Evolutionary conservation across 2,329 filamentous ascomycete genomes (phyloP), one percentile per base, ranked within the genome.

Genomic region (Juglanconis juglandina): DNA sequence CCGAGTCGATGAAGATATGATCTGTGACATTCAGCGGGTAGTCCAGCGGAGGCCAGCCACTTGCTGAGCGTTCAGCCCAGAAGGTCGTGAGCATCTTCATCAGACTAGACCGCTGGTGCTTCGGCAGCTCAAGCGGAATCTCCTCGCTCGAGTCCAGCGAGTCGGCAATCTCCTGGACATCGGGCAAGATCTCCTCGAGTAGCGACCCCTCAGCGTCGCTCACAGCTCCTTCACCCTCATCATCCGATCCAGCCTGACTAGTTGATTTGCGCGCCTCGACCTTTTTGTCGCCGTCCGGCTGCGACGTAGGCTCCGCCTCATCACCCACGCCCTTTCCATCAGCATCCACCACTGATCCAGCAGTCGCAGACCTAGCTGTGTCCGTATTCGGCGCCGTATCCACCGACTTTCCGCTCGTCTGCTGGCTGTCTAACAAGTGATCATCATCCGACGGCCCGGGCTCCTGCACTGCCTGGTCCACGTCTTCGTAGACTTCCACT

Each of bases 31-130:
- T 90, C 64, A 98, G 84, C 3, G 96, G 96, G 69, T 99, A 99
- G 58, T 99, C 95, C 24, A 99, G 82, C 30, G 89, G 86, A 5
- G 89, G 84, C 95, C 95, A 99, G 42, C 94, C 93, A 72, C 92
- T 97, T 32, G 96, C 92, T 52, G 95, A 98, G 56, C 95, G 87
- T 75, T 99, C 96, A 2, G 95, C 96, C 95, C 95, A 99, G 74
- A 99, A 99, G 69, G 94, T 97, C 14, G 92, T 95, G 50, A 99
- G 81, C 78, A 97, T 92, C 71, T 96, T 96, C 85, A 99, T 89
- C 65, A 98, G 79, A 50, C 92, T 97, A 60, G 87, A 93, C 73
- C 94, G 95, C 70, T 97, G 92, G 70, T 98, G 92, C 69, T 92
- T 96, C 1, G 92, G 92, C 11, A 99, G 81, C 67, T 96, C 92